Evolutionary conservation across 345 rosid species (phyloP), one percentile per base, ranked within the genome.

Genomic region (Anacardium occidentale): DNA sequence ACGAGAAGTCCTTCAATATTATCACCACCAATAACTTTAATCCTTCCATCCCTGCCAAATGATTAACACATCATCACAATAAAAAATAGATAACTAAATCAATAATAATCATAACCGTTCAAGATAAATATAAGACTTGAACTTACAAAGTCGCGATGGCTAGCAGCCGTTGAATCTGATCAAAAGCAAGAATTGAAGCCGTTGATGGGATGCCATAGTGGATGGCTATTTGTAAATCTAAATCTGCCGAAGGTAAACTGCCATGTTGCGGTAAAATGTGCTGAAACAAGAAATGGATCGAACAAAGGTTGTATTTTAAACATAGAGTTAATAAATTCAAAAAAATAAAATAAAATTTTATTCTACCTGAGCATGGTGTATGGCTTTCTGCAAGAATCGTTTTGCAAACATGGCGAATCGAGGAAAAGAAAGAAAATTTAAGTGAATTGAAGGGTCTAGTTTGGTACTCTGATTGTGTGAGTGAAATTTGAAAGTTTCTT

Each of bases 131-230:
- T 58, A 50, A 63, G 15, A 29, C 51, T 48, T 20, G 42, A 60
- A 80, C 91, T 83, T 76, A 87, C 94, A 85, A 75, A 52, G 94
- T 87, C 10, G 76, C 94, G 56, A 83, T 75, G 15, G 94, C 91
- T 73, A 87, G 76, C 14, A 89, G 83, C 60, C 87, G 77, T 73
- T 89, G 94, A 52, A 85, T 74, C 26, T 84, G 73, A 54, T 89
- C 91, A 75, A 89, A 85, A 66, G 94, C 90, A 62, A 89, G 87
- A 78, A 81, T 76, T 4, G 94, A 84, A 52, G 91, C 77, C 4
- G 94, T 87, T 51, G 91, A 76, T 2, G 94, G 94, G 64, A 87
- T 74, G 26, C 90, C 91, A 58, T 85, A 83, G 79, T 89, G 94
- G 48, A 84, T 48, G 47, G 68, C 65, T 65, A 84, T 66, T 24